Evolutionary conservation across 805 yeast genomes (phyloP).

Genomic region (Torulaspora delbrueckii): DNA sequence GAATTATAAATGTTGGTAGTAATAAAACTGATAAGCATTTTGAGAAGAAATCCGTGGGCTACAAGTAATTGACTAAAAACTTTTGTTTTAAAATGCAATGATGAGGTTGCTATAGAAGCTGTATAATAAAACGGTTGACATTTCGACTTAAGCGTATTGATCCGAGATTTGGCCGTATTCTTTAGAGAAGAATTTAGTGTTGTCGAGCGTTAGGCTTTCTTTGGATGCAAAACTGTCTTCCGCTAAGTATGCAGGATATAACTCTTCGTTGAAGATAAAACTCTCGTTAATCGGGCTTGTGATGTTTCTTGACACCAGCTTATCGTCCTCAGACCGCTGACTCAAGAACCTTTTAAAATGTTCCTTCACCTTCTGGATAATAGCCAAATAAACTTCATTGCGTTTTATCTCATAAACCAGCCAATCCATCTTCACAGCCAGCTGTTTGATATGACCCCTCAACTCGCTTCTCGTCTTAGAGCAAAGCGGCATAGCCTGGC

Average conservation of each 20-base stretch:
- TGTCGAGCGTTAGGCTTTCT: neutral
- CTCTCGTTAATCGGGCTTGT: slow-evolving; percentile 18
- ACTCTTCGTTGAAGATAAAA: slow-evolving; percentile 21
- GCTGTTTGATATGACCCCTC: slow-evolving; percentile 41
- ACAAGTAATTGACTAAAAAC: neutral
- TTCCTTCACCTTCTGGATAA: slow-evolving; percentile 20
- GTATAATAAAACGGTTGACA: neutral
- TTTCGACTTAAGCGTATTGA: neutral
- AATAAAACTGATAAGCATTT: slow-evolving; percentile 60
- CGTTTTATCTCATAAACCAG: slow-evolving; percentile 50
- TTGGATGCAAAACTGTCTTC: slow-evolving; percentile 5
- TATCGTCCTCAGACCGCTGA: neutral
- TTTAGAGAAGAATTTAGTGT: neutral
- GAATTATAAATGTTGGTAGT: slow-evolving; percentile 76
- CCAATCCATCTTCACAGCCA: slow-evolving; percentile 54
- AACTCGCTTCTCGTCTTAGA: slow-evolving; percentile 49
- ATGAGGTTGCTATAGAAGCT: neutral
- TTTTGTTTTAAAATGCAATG: neutral
- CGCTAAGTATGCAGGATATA: slow-evolving; percentile 9
- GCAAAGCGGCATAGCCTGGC: slow-evolving; percentile 51
- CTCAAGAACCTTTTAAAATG: slow-evolving; percentile 3
- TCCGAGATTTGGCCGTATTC: neutral
- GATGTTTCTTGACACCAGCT: slow-evolving; percentile 2
- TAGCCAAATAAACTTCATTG: slow-evolving; percentile 38
- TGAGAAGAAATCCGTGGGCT: slow-evolving; percentile 43